Conservation (phyloP, 495 filamentous ascomycete genomes). For the Daldinia bambusicola region DNA sequence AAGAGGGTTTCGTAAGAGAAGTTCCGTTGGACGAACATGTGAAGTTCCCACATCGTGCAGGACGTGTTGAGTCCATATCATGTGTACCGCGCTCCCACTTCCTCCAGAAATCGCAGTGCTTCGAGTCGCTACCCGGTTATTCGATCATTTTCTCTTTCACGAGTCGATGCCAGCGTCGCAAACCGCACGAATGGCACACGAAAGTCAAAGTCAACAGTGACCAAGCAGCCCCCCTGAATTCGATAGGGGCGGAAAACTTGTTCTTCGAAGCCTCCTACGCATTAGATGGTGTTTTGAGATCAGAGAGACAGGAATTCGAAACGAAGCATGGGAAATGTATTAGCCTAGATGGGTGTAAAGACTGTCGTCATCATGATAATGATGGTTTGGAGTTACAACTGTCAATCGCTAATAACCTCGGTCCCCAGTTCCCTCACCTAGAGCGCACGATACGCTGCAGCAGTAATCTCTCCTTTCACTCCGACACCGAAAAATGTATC, state of each 20-base stretch:
- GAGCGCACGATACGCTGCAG: constrained; percentile 51
- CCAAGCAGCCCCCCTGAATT: constrained; percentile 55
- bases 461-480: constrained; percentile 53
- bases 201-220: constrained; percentile 51
- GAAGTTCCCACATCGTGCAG: constrained; percentile 46
- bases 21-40: constrained; percentile 42
- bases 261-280: constrained; percentile 52
- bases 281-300: constrained; percentile 50
- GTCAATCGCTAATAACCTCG: constrained; percentile 56
- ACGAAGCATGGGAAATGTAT: constrained; percentile 41
- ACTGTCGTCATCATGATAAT: constrained; percentile 49
- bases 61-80: constrained; percentile 49
- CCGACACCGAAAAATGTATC: constrained; percentile 49
- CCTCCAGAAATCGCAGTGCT: constrained; percentile 54
- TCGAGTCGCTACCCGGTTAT: constrained; percentile 58
- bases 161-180: constrained; percentile 51
- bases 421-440: constrained; percentile 50
- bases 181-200: constrained; percentile 43
- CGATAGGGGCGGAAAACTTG: constrained; percentile 52
- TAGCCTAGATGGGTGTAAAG: constrained; percentile 35
- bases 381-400: constrained; percentile 53
- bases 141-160: constrained; percentile 53
- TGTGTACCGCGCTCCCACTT: constrained; percentile 56
- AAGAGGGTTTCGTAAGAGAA: constrained; percentile 53
- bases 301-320: constrained; percentile 50